Evolutionary conservation across 192 early-diverging fungal genomes (phyloP).

Genomic region (Coemansia sp.): DNA sequence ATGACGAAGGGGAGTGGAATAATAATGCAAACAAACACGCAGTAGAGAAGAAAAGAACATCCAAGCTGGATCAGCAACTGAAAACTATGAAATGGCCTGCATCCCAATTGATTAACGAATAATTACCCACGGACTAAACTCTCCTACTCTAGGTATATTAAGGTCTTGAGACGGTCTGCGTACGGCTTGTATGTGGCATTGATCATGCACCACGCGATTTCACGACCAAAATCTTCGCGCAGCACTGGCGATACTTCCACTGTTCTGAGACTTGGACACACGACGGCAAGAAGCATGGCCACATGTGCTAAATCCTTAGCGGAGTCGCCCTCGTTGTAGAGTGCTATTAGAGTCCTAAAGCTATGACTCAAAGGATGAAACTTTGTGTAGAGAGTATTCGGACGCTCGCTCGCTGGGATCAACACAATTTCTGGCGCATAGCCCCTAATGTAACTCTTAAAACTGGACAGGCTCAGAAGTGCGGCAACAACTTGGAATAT

Average conservation of each 20-base stretch:
- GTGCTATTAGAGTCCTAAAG: not conserved
- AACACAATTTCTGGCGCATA: not conserved
- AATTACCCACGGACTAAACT: too few relatives aligned
- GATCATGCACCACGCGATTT: not conserved
- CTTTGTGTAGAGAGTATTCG: not conserved
- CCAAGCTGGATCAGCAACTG: not conserved
- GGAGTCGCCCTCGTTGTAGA: not conserved
- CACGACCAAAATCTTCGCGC: not conserved
- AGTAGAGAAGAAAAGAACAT: not conserved
- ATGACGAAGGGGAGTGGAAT: not conserved
- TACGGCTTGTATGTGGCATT: not conserved
- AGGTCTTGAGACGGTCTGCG: not conserved
- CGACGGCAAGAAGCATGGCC: not conserved
- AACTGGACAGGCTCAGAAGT: not conserved
- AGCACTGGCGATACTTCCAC: not conserved
- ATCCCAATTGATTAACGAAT: not conserved
- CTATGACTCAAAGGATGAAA: not conserved
- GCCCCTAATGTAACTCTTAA: not conserved
- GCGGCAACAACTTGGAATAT: not conserved
- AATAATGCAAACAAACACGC: not conserved
- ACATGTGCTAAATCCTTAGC: not conserved
- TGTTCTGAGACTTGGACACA: not conserved
- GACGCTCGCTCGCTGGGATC: not conserved
- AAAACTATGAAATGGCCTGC: not conserved
- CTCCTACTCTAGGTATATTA: not conserved